Base-by-base conservation (phyloP, 2,329 filamentous ascomycete genomes). In the Penicillium glabrum region DNA sequence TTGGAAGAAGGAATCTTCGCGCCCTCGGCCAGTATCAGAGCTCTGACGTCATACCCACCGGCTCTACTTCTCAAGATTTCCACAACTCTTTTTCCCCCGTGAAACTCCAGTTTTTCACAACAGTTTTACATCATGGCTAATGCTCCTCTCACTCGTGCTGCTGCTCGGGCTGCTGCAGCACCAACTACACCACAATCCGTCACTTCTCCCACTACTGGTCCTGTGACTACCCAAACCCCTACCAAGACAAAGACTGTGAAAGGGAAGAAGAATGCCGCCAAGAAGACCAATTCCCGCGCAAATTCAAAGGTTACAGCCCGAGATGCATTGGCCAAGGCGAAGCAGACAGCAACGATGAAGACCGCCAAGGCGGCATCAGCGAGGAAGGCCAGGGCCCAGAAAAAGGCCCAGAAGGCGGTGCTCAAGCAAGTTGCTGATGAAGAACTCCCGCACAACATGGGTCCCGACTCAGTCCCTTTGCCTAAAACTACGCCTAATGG, bases 391-490 rank as follows among this genome's bases (percentile, higher is more conserved):
- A 23, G 11, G 19, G 39, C 39, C 5, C 4, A 21, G 10, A 43
- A 5, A 23, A 41, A 21, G 13, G 23, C 37, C 3, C 13, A 41
- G n/a, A 51, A 44, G 37, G 7, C 26, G 4, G 39, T 24, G n/a
- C 23, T 39, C 13, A 19, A 23, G 10, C 27, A 26, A n/a, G 41
- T 29, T 29, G 14, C 41, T n/a, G 46, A 48, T 53, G 74, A 83
- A 57, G 79, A 83, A 48, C 71, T 86, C 37, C 83, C 83, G 16
- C 83, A 86, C 68, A 85, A 83, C 48, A 70, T 86, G n/a, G 83
- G 81, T 19, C 46, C 54, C 21, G 11, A 39, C 8, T 9, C 9
- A 16, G n/a, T 5, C 7, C 7, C 14, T 39, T 39, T n/a, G 7
- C 8, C 35, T 39, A 9, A 8, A 39, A 10, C 16, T 39, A 39